phyloP scores from a whole-genome alignment of 108 stramenopile species.

The Cyclotella sp. region DNA sequence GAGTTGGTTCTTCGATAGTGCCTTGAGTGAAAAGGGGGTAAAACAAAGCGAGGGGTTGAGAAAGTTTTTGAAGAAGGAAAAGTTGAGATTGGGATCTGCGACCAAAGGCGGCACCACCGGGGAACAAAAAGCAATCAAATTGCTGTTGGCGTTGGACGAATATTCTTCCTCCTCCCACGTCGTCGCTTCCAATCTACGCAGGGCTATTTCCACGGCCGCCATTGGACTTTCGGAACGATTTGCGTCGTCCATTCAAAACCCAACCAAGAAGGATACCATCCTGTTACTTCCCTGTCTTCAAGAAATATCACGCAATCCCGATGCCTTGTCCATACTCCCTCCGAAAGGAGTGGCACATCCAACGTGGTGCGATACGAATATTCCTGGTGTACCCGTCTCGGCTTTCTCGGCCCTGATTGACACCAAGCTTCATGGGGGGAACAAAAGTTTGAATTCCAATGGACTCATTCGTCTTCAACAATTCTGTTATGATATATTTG shows the following conservation, averaged over 20 bases:
- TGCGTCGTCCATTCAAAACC: constrained; percentile 15
- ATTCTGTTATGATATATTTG: constrained; percentile 77
- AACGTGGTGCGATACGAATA: constrained; percentile 69
- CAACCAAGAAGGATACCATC: constrained; percentile 55
- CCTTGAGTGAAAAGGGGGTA: constrained; percentile 73
- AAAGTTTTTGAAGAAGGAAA: constrained; percentile 60
- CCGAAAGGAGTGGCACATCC: constrained; percentile 50
- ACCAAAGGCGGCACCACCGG: constrained; percentile 41
- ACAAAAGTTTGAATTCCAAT: constrained; percentile 77
- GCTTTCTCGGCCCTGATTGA: constrained; percentile 65
- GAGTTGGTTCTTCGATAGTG: constrained; percentile 87
- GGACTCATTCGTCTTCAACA: constrained; percentile 75
- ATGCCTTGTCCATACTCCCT: constrained; percentile 85
- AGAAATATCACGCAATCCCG: constrained; percentile 89
- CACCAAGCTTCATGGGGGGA: constrained; percentile 74
- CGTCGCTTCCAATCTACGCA: constrained; percentile 79
- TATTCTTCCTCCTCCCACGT: constrained; percentile 62
- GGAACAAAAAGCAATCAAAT: constrained; percentile 38
- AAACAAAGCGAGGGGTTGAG: constrained; percentile 64
- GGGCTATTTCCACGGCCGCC: constrained; percentile 84
- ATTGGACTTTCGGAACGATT: constrained; percentile 78
- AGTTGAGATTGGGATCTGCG: constrained; percentile 27
- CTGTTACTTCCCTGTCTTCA: constrained; percentile 75
- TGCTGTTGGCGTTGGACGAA: constrained; percentile 32
- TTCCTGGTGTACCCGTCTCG: constrained; percentile 26